These are phyloP conservation scores for Mangifera indica DNA, from an alignment of 345 rosid genomes.

Conservation along the genomic window DNA sequence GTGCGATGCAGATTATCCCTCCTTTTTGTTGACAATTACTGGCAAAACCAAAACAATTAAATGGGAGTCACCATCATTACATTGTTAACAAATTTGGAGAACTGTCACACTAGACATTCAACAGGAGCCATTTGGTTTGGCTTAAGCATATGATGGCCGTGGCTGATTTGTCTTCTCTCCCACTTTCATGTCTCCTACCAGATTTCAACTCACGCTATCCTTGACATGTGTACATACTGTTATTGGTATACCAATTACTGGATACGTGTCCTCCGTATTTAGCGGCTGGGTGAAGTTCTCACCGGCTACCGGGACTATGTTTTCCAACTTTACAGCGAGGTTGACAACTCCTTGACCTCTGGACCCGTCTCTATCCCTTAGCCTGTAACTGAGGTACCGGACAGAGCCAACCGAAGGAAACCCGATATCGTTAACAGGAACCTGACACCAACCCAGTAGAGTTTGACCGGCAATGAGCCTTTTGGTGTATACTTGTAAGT, in stretches of 20 bases:
- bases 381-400: constrained; percentile 42
- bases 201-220: not conserved
- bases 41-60: no score
- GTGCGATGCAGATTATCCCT: not conserved
- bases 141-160: no score
- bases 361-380: constrained; percentile 42
- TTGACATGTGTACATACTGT: not conserved
- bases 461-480: constrained; percentile 33
- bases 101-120: no score
- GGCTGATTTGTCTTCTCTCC: no score
- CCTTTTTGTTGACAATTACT: not conserved
- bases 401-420: constrained; percentile 26
- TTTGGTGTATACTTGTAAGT: constrained; percentile 34
- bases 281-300: not conserved
- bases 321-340: constrained; percentile 34
- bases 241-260: constrained; percentile 41
- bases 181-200: no score
- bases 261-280: constrained; percentile 8
- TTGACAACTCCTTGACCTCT: constrained; percentile 46
- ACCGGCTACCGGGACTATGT: not conserved
- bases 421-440: constrained; percentile 40
- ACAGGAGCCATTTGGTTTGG: no score
- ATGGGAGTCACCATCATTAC: no score
- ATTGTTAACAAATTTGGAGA: no score
- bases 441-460: constrained; percentile 50